Evolutionary conservation across 2,329 filamentous ascomycete genomes (phyloP), one percentile per base, ranked within the genome.

Genomic region (Alternaria burnsii): DNA sequence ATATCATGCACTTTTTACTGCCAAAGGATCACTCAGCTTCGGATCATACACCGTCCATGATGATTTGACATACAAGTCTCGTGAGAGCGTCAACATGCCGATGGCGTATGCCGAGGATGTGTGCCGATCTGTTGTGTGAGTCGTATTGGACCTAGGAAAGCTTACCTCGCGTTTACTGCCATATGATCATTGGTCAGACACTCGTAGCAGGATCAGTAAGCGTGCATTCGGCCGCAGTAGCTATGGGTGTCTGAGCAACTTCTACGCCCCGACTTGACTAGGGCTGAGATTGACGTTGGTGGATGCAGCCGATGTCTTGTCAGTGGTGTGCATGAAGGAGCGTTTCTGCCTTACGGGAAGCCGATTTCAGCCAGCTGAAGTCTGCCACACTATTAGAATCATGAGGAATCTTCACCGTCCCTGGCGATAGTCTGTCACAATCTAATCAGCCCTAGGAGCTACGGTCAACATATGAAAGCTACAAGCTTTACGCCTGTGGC

Each of bases 141-240:
- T 22, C 46, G 30, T 6, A 38, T 5, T 42, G 50, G 16, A 16
- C 20, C 3, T 48, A 5, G 16, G 10, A 22, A 52, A 43, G 48
- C 52, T 57, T 61, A 50, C 50, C 36, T 52, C 7, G 48, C 22
- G 8, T 28, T 2, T 30, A 22, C 28, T 47, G 43, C 16, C 10
- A 11, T 47, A 5, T 41, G 38, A 28, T 32, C 11, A 30, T 30
- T 47, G 28, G 43, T 47, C 24, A 18, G 24, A 22, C 11, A 32
- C 43, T 47, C 40, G 8, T 18, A 47, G 11, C 18, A 30, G 26
- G 43, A 18, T 30, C 43, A 16, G 28, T 30, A 30, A 47, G 43
- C 24, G 24, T 47, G 28, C 14, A 20, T 32, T 9, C 16, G 20
- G 11, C 12, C 9, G 40, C 20, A 12, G 40, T 11, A 42, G 16